A percentile compares a stretch with the other conserved stretches of the same genome.
phyloP scores from a whole-genome alignment of 1,284 basidiomycete genomes.

The Microbotryum violaceum region DNA sequence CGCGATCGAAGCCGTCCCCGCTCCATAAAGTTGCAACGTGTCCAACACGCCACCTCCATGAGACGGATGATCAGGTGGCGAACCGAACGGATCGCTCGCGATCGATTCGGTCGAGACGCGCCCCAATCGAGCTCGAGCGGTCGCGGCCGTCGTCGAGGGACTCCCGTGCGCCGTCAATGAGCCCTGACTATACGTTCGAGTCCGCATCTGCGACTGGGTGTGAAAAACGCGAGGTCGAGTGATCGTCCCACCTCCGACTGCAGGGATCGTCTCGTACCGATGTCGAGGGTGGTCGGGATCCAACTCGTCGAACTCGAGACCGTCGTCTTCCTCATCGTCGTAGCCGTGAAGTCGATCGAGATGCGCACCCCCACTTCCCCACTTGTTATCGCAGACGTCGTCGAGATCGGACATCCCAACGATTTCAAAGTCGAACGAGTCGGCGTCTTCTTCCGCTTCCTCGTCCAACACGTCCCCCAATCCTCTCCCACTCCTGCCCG shows the following conservation, averaged over 20 bases:
- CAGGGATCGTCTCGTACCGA: slow-evolving; percentile 59
- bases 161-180: slow-evolving; percentile 28
- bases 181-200: slow-evolving; percentile 43
- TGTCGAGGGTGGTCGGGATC: slow-evolving; percentile 29
- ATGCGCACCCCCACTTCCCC: neutral
- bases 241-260: slow-evolving; percentile 66
- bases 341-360: slow-evolving; percentile 35
- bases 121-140: neutral
- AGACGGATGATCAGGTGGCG: neutral
- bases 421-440: slow-evolving; percentile 40
- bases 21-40: neutral
- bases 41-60: neutral
- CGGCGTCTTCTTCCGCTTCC: slow-evolving; percentile 47
- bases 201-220: slow-evolving; percentile 57
- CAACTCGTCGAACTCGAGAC: slow-evolving; percentile 41
- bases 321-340: slow-evolving; percentile 49
- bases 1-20: neutral
- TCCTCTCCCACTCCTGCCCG: slow-evolving; percentile 54
- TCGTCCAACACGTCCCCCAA: slow-evolving; percentile 56
- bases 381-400: slow-evolving; percentile 6
- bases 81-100: slow-evolving; percentile 1
- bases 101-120: neutral
- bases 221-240: slow-evolving; percentile 66
- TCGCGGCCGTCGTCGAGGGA: slow-evolving; percentile 15
- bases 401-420: slow-evolving; percentile 22